Evolutionary conservation across 768 basidiomycete species (phyloP).

Genomic region (Baorangia bicolor): DNA sequence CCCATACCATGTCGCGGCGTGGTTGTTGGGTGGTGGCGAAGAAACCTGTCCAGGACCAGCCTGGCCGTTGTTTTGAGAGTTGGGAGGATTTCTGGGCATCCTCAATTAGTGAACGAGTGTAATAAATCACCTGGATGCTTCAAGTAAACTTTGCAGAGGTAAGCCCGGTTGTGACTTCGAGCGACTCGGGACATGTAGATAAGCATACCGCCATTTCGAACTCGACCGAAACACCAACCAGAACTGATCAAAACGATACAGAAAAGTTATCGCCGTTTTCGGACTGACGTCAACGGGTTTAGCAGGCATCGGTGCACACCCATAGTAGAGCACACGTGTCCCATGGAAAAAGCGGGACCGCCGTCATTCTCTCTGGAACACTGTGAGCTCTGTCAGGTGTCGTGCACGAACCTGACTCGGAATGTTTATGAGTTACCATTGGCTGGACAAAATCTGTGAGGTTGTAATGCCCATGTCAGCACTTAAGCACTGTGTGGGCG

Average conservation of each 20-base stretch:
- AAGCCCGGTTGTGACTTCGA: neutral
- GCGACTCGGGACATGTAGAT: slow-evolving; percentile 2
- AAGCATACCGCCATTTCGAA: slow-evolving; percentile 18
- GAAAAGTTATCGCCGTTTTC: too few relatives aligned
- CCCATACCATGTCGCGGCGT: neutral
- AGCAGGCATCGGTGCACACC: neutral
- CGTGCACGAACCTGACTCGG: neutral
- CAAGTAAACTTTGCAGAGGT: neutral
- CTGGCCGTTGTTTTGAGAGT: slow-evolving; percentile 9
- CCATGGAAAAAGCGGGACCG: slow-evolving; percentile 2
- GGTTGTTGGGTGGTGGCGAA: neutral
- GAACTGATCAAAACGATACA: neutral
- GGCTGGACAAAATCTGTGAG: neutral
- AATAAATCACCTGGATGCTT: slow-evolving; percentile 20
- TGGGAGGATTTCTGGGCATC: slow-evolving; percentile 20
- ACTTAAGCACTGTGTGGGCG: neutral
- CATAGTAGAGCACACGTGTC: neutral
- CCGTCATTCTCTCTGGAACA: slow-evolving; percentile 6
- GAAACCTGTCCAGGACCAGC: slow-evolving; percentile 22
- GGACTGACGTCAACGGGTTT: neutral
- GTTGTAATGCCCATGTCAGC: neutral
- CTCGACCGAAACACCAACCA: slow-evolving; percentile 12
- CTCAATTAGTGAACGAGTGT: slow-evolving; percentile 7
- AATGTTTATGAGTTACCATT: neutral
- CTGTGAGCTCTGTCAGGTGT: neutral